Evolutionary conservation across 805 yeast species (phyloP).

Genomic region (Ogataea parapolymorpha): DNA sequence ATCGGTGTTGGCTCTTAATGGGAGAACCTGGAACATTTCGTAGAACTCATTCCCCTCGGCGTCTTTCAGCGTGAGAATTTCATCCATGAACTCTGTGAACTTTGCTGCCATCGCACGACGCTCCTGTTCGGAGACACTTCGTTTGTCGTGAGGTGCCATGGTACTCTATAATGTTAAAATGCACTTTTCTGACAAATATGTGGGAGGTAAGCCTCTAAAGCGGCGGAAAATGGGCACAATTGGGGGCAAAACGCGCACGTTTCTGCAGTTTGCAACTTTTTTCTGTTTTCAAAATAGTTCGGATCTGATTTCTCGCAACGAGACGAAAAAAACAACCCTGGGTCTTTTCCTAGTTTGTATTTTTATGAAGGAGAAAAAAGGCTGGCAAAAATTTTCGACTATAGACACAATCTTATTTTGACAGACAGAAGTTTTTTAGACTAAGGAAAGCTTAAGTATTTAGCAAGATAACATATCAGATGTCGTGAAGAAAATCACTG

Average conservation of each 20-base stretch:
- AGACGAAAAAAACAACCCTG: slow-evolving; percentile 6
- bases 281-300: slow-evolving; percentile 3
- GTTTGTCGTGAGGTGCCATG: slow-evolving; percentile 12
- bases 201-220: not conserved
- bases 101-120: slow-evolving; percentile 18
- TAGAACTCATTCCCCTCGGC: slow-evolving; percentile 29
- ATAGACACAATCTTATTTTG: slow-evolving; percentile 9
- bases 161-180: not conserved
- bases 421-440: not conserved
- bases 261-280: slow-evolving; percentile 1
- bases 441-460: not conserved
- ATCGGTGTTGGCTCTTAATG: slow-evolving; percentile 68
- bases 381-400: slow-evolving; percentile 11
- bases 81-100: slow-evolving; percentile 18
- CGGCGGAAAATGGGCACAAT: slow-evolving; percentile 2
- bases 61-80: slow-evolving; percentile 27
- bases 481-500: not conserved
- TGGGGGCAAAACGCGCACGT: slow-evolving; percentile 1
- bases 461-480: not conserved
- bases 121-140: slow-evolving; percentile 17
- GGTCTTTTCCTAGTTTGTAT: slow-evolving; percentile 6
- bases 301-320: slow-evolving; percentile 8
- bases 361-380: not conserved
- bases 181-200: slow-evolving; percentile 1
- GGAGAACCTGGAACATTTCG: slow-evolving; percentile 61